A percentile compares a stretch with the other conserved stretches of the same genome.
These are phyloP conservation scores for Orbilia blumenaviensis DNA, from an alignment of 2,329 filamentous ascomycete genomes.

Conservation along the genomic window DNA sequence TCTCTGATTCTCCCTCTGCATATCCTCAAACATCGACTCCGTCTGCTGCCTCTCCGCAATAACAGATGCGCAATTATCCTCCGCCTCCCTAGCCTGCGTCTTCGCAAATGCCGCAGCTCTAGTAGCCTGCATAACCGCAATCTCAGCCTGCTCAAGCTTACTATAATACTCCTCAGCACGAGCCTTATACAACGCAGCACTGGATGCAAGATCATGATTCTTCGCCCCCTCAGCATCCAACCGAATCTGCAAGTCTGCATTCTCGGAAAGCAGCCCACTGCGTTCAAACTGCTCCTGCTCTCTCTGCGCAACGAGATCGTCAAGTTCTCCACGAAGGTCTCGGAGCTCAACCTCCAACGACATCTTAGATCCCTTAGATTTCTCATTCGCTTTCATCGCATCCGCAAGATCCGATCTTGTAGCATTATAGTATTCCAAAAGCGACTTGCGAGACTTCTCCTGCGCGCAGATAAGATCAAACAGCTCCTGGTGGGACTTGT, in stretches of 20 bases:
- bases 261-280: conserved; percentile 88
- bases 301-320: conserved; percentile 78
- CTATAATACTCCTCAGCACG: conserved; percentile 95
- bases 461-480: conserved; percentile 92
- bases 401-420: conserved; percentile 85
- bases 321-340: conserved; percentile 81
- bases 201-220: conserved; percentile 82
- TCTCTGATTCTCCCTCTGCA: conserved; percentile 87
- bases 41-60: conserved; percentile 93
- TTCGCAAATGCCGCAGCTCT: conserved; percentile 95
- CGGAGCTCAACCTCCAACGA: conserved; percentile 85
- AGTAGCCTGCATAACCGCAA: conserved; percentile 88
- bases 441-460: conserved; percentile 82
- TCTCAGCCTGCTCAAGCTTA: conserved; percentile 96
- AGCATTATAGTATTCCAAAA: conserved; percentile 85
- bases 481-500: conserved; percentile 92
- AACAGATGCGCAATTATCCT: conserved; percentile 87
- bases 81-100: conserved; percentile 85
- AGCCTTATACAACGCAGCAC: conserved; percentile 86
- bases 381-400: conserved; percentile 85
- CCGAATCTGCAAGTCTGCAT: conserved; percentile 90
- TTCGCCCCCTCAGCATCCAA: conserved; percentile 89
- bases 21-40: conserved; percentile 84
- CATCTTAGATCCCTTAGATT: conserved; percentile 81
- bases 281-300: conserved; percentile 90